These are phyloP conservation scores for Serendipita sp. DNA, from an alignment of 768 basidiomycete species.

Conservation along the genomic window DNA sequence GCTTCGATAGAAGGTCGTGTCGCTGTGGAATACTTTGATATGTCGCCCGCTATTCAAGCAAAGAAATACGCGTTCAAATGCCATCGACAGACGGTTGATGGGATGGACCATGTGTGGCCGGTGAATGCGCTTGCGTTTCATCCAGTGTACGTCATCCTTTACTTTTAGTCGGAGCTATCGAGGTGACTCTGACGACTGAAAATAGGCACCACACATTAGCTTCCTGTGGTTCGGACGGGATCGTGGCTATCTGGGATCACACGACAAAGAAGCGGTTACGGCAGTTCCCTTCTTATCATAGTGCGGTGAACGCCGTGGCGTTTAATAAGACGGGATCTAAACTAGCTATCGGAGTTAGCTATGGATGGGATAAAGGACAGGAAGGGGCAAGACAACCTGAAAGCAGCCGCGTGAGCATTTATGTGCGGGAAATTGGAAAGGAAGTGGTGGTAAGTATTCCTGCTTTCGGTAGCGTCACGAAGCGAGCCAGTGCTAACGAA, in stretches of 20 bases:
- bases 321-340: conserved; percentile 75
- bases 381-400: conserved; percentile 44
- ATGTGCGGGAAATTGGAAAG: conserved; percentile 49
- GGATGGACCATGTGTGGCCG: conserved; percentile 91
- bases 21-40: conserved; percentile 93
- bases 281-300: conserved; percentile 67
- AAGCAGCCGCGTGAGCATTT: conserved; percentile 39
- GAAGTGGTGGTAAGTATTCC: conserved; percentile 49
- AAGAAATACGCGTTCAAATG: conserved; percentile 95
- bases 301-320: conserved; percentile 59
- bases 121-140: conserved; percentile 94
- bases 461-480: too few species aligned
- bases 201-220: conserved; percentile 85
- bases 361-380: conserved; percentile 84
- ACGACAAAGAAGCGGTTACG: conserved; percentile 88
- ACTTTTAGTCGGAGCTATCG: background rate
- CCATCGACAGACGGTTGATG: conserved; percentile 77
- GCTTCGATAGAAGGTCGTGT: conserved; percentile 92
- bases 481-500: too few species aligned
- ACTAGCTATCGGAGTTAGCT: conserved; percentile 70
- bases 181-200: background rate
- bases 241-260: conserved; percentile 95
- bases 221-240: conserved; percentile 86
- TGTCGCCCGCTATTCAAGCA: conserved; percentile 59
- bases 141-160: conserved; percentile 35